Conservation (phyloP, 306 rosid genomes). For the Lathyrus aphaca region DNA sequence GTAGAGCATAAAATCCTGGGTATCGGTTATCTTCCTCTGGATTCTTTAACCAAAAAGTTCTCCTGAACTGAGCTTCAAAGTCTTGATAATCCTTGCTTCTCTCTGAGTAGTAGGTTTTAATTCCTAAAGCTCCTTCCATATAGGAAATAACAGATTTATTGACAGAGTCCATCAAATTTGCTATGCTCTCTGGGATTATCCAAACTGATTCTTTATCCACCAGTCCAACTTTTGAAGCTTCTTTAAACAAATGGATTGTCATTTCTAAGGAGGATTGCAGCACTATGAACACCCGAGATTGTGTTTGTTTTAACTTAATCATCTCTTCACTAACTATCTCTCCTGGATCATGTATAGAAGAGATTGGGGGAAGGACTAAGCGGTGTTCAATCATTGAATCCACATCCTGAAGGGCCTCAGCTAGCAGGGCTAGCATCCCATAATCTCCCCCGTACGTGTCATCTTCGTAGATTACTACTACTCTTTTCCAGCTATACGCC, state of each 20-base stretch:
- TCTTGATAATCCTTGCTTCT: conserved; percentile 35
- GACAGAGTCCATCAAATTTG: conserved; percentile 52
- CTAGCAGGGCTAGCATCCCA: conserved; percentile 52
- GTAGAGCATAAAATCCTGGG: conserved; percentile 64
- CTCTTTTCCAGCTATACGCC: conserved; percentile 52
- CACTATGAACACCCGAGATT: conserved; percentile 71
- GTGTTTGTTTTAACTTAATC: conserved; percentile 43
- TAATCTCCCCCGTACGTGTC: conserved; percentile 56
- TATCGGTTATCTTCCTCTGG: conserved; percentile 50
- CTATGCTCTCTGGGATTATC: conserved; percentile 62
- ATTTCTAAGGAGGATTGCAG: conserved; percentile 59
- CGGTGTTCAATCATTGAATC: conserved; percentile 56
- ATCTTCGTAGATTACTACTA: conserved; percentile 59
- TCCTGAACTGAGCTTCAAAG: conserved; percentile 48
- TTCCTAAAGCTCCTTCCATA: conserved; percentile 71
- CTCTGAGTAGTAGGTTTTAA: conserved; percentile 53
- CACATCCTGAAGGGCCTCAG: conserved; percentile 60
- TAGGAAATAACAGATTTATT: conserved; percentile 42
- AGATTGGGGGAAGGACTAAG: conserved; percentile 62
- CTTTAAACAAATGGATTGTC: conserved; percentile 57
- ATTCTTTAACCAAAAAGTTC: conserved; percentile 37
- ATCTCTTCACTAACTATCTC: conserved; percentile 46
- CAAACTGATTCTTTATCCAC: conserved; percentile 62
- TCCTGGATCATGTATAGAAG: conserved; percentile 48
- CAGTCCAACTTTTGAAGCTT: conserved; percentile 58